Evolutionary conservation across 495 filamentous ascomycete species (phyloP), one percentile per base, ranked within the genome.

Genomic region (Chaetomidium leptoderma): DNA sequence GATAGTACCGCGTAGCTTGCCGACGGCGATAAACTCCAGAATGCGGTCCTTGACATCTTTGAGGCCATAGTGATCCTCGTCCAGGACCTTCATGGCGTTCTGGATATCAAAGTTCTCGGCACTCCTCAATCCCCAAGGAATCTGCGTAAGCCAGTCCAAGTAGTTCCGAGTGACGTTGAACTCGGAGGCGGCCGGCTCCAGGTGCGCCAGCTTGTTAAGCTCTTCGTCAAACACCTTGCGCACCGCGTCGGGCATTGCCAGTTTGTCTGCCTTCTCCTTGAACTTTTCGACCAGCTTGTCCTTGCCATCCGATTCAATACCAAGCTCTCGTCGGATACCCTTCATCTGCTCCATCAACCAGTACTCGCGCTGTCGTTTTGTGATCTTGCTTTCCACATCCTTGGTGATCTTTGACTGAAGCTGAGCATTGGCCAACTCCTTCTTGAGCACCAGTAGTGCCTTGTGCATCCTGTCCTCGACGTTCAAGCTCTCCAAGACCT

Each of bases 321-420:
- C 95, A 21, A 99, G 80, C 70, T 99, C 95, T 53, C 92, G 80
- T 58, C 88, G 86, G 66, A 99, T 97, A n/a, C 91, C 95, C 74
- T 97, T 97, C 92, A 97, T 95, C 66, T 99, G 95, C 71, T 99
- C 93, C 90, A 93, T 92, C 19, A 99, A 76, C 90, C 90, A 99
- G 76, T 99, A 99, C 66, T 99, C 95, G 29, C 93, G 86, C 68
- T 99, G 93, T 11, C 93, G 86, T 75, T 97, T 97, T 64, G 95
- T 92, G 57, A 99, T 99, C 75, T 96, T 96, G 59, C 81, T 87
- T 71, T 99, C 95, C 23, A 99, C 93, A 67, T 99, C 93, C 74
- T 96, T 97, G 42, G 90, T 90, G 44, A 99, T 99, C 78, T 97
- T 97, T 29, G 87, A 90, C 65, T 96, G 92, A 5, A 99, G 81